Percentiles rank a stretch among this genome's conserved stretches.
Evolutionary conservation across 768 basidiomycete genomes (phyloP).

Genomic region (Kockovaella imperatae): DNA sequence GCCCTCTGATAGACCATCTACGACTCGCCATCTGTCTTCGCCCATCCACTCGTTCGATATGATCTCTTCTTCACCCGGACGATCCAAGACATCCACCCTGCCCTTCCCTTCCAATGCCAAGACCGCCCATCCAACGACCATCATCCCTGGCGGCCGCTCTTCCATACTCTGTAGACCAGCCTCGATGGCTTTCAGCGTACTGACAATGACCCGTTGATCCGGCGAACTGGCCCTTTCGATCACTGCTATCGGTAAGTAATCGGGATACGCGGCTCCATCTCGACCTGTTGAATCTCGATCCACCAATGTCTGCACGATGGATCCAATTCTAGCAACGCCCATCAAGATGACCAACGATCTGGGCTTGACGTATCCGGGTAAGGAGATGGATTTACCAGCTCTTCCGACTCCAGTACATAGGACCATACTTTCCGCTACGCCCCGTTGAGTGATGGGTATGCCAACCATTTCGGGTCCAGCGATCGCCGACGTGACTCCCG

Average conservation of each 20-base stretch:
- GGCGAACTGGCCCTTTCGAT: slow-evolving; percentile 90
- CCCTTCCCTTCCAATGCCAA: slow-evolving; percentile 66
- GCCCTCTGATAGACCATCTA: slow-evolving; percentile 54
- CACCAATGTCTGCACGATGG: slow-evolving; percentile 60
- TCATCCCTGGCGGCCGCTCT: slow-evolving; percentile 92
- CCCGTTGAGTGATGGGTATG: slow-evolving; percentile 91
- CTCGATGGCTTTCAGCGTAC: slow-evolving; percentile 66
- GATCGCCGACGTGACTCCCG: slow-evolving; percentile 81
- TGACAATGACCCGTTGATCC: slow-evolving; percentile 76
- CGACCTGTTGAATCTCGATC: slow-evolving; percentile 27
- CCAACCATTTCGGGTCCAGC: slow-evolving; percentile 82
- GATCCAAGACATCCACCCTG: slow-evolving; percentile 64
- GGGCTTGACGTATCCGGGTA: slow-evolving; percentile 80
- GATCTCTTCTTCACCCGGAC: slow-evolving; percentile 47
- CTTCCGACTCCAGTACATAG: slow-evolving; percentile 93
- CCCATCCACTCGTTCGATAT: slow-evolving; percentile 59
- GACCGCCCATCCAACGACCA: slow-evolving; percentile 87
- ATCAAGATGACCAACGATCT: slow-evolving; percentile 81
- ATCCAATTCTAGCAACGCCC: slow-evolving; percentile 79
- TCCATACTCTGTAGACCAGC: slow-evolving; percentile 64
- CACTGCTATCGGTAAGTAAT: slow-evolving; percentile 74
- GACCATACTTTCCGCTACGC: slow-evolving; percentile 78
- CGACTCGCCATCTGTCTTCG: slow-evolving; percentile 56
- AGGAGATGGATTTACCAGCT: slow-evolving; percentile 65
- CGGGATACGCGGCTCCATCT: slow-evolving; percentile 60